Evolutionary conservation across 2,329 filamentous ascomycete species (phyloP), one percentile per base, ranked within the genome.

Genomic region (Dichotomopilus funicola): DNA sequence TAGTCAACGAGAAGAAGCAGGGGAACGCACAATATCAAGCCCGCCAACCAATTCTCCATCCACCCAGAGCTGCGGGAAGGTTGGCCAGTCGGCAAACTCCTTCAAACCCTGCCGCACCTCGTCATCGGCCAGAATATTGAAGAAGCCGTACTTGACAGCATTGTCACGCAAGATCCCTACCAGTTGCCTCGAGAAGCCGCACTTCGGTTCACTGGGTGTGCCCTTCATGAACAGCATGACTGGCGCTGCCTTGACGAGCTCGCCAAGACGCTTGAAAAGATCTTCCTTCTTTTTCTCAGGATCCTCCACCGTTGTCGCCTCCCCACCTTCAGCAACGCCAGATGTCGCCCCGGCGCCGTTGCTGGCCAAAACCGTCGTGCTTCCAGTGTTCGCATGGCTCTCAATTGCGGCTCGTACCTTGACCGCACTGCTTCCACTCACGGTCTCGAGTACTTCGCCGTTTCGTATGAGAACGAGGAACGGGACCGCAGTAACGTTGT

Each of bases 201-300:
- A 99, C 73, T 96, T 91, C 19, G 94, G 94, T 59, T 84, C 89
- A 75, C 96, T 91, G 56, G 94, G 94, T 1, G 94, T 97, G 57
- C 94, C 94, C 78, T 99, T 99, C 94, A 99, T 99, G 79, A 99
- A 99, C 34, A 99, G 78, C 94, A 99, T 99, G 36, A 99, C 91
- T 0, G 91, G 90, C 36, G 94, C 92, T 5, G 94, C 94, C 75
- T 92, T 95, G 63, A 97, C 92, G 38, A 99, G 79, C 64, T 95
- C 88, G 19, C 74, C 80, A 40, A 99, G 77, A 36, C 92, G 81
- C 70, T 87, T 85, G 71, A 90, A 85, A 53, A 99, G 75, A 62
- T 95, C 91, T 70, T 96, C 89, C 74, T 92, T 92, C 49, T 80
- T 79, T 71, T 84, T 79, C 54, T 74, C 78, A 6, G 75, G 77